Evolutionary conservation across 2,329 filamentous ascomycete genomes (phyloP).

Genomic region (Penicillium sp.): DNA sequence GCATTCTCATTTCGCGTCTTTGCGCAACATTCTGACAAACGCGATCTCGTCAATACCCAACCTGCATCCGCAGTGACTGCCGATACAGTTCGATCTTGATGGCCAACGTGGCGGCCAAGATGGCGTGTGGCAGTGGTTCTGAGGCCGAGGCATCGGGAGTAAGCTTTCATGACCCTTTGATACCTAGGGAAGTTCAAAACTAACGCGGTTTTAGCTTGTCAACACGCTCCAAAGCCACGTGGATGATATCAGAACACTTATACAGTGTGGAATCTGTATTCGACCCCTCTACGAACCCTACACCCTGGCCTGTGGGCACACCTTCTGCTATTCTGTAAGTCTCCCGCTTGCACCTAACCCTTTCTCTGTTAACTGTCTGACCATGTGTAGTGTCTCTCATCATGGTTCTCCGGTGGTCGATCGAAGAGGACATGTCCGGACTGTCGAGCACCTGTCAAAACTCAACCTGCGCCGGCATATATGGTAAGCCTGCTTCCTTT

Average conservation of each 20-base stretch:
- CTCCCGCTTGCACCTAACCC: neutral
- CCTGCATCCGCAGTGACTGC: neutral
- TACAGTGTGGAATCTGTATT: conserved; percentile 66
- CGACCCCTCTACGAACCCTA: conserved; percentile 65
- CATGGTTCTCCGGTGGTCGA: conserved; percentile 52
- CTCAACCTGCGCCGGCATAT: conserved; percentile 60
- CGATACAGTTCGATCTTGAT: neutral
- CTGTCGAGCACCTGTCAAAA: conserved; percentile 56
- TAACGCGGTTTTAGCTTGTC: conserved; percentile 31
- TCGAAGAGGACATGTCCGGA: conserved; percentile 63
- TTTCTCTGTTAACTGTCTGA: conserved; percentile 18
- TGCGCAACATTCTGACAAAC: conserved; percentile 10
- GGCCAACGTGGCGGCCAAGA: conserved; percentile 2
- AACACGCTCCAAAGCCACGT: conserved; percentile 51
- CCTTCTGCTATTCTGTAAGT: conserved; percentile 62
- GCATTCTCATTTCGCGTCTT: conserved; percentile 15
- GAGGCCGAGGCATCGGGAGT: conserved; percentile 30
- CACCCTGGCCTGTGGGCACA: conserved; percentile 63
- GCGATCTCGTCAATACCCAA: conserved; percentile 4
- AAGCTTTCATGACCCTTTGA: conserved; percentile 10
- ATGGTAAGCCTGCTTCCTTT: conserved; percentile 43
- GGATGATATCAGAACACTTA: conserved; percentile 54
- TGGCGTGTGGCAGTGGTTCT: conserved; percentile 11
- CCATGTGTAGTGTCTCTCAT: conserved; percentile 49
- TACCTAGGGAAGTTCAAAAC: conserved; percentile 2